These are phyloP conservation scores for Kwoniella mangroviensis DNA, from an alignment of 768 basidiomycete genomes.

Conservation along the genomic window DNA sequence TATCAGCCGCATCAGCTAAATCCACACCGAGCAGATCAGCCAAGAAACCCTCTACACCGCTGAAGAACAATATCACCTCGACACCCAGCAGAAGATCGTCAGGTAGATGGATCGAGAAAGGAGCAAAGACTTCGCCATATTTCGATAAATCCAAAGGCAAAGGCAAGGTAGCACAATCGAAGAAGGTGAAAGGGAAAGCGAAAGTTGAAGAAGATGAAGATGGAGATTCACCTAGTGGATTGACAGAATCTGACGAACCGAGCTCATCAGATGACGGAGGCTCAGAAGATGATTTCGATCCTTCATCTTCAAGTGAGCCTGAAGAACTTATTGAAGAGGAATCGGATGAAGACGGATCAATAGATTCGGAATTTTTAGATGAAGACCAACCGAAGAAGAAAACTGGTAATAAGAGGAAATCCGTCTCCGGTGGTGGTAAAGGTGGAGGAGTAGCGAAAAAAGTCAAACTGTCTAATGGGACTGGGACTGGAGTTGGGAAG, in stretches of 20 bases:
- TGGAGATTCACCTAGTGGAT: slow-evolving; percentile 47
- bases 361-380: slow-evolving; percentile 38
- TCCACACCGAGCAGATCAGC: slow-evolving; percentile 8
- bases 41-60: slow-evolving; percentile 13
- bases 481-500: not conserved
- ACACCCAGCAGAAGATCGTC: slow-evolving; percentile 8
- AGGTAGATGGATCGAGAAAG: slow-evolving; percentile 15
- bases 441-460: slow-evolving; percentile 20
- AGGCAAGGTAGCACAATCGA: not conserved
- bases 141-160: slow-evolving; percentile 23
- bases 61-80: slow-evolving; percentile 11
- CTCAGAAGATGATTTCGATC: slow-evolving; percentile 43
- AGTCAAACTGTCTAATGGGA: slow-evolving; percentile 9
- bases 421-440: slow-evolving; percentile 11
- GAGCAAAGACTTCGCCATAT: slow-evolving; percentile 41
- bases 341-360: slow-evolving; percentile 27
- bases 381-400: slow-evolving; percentile 30
- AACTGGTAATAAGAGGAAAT: slow-evolving; percentile 21
- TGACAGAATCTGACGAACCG: slow-evolving; percentile 30
- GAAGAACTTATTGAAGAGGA: slow-evolving; percentile 32
- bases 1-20: slow-evolving; percentile 15
- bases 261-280: slow-evolving; percentile 32
- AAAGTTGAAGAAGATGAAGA: slow-evolving; percentile 59
- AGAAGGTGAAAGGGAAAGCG: not conserved
- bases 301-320: slow-evolving; percentile 35